Evolutionary conservation across 257 asterid genomes (phyloP).

Genomic region (Lithospermum erythrorhizon): DNA sequence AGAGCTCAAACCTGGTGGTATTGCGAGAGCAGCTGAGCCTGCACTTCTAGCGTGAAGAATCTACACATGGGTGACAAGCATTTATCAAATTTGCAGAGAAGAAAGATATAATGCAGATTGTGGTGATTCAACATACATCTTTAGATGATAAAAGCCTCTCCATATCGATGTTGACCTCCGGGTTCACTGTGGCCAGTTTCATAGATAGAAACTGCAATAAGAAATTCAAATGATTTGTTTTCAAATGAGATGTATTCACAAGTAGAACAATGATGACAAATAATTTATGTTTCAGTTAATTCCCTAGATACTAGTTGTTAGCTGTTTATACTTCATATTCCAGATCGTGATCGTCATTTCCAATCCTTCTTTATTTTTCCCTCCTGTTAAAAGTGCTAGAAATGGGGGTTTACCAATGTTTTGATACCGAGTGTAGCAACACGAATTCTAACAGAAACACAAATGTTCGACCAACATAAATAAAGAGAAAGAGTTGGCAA

Average conservation of each 20-base stretch:
- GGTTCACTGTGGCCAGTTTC: constrained; percentile 86
- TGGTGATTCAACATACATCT: constrained; percentile 41
- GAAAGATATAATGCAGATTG: neutral
- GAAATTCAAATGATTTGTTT: constrained; percentile 6
- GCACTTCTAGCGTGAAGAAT: constrained; percentile 51
- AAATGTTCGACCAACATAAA: too few relatives aligned
- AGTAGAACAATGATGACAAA: neutral
- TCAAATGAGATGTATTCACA: constrained; percentile 2
- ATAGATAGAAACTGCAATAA: constrained; percentile 68
- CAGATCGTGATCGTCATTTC: neutral
- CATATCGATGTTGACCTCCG: constrained; percentile 55
- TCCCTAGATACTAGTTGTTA: neutral
- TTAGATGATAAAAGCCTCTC: constrained; percentile 50
- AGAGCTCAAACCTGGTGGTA: constrained; percentile 35
- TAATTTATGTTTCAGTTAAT: neutral
- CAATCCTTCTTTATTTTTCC: neutral
- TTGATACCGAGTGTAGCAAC: too few relatives aligned
- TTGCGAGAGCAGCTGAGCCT: constrained; percentile 33
- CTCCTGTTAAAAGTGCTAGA: too few relatives aligned
- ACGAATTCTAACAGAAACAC: too few relatives aligned
- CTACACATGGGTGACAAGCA: constrained; percentile 22
- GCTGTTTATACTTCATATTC: too few relatives aligned
- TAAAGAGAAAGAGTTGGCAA: too few relatives aligned
- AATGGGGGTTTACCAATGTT: too few relatives aligned
- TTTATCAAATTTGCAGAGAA: constrained; percentile 1